A percentile compares a stretch with the other conserved stretches of the same genome.
These are phyloP conservation scores for Murraya koenigii DNA, from an alignment of 345 rosid genomes.

Conservation along the genomic window DNA sequence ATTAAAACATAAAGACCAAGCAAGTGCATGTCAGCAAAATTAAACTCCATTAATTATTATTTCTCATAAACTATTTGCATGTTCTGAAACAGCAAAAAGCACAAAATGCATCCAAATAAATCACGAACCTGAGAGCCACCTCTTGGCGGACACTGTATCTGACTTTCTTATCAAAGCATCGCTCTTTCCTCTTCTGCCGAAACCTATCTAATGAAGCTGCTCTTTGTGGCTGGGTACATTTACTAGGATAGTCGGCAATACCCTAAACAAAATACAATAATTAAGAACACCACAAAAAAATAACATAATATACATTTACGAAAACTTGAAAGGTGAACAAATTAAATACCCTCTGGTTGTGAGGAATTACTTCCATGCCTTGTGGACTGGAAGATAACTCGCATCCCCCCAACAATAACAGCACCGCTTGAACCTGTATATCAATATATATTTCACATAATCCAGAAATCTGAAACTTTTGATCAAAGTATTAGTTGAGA, in stretches of 20 bases:
- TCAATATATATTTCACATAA: neutral
- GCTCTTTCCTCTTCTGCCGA: conserved; percentile 88
- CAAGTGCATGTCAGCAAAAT: neutral
- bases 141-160: conserved; percentile 95
- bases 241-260: conserved; percentile 53
- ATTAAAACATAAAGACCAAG: neutral
- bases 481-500: neutral
- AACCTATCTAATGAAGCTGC: conserved; percentile 85
- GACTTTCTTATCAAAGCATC: conserved; percentile 93
- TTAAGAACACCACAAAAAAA: conserved; percentile 3
- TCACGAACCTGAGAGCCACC: conserved; percentile 81
- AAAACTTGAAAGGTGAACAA: neutral
- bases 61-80: neutral
- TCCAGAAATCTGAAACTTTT: neutral
- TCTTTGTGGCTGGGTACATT: conserved; percentile 77
- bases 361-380: conserved; percentile 53
- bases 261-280: conserved; percentile 36
- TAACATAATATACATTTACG: neutral
- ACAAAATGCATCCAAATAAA: neutral
- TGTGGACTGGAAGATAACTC: conserved; percentile 64
- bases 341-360: conserved; percentile 54
- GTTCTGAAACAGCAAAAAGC: neutral
- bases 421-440: conserved; percentile 73
- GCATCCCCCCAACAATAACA: conserved; percentile 71
- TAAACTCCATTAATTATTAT: neutral